A percentile compares a stretch with the other conserved stretches of the same genome.
phyloP scores from a whole-genome alignment of 2,329 filamentous ascomycete species.

The Fusarium compactum region DNA sequence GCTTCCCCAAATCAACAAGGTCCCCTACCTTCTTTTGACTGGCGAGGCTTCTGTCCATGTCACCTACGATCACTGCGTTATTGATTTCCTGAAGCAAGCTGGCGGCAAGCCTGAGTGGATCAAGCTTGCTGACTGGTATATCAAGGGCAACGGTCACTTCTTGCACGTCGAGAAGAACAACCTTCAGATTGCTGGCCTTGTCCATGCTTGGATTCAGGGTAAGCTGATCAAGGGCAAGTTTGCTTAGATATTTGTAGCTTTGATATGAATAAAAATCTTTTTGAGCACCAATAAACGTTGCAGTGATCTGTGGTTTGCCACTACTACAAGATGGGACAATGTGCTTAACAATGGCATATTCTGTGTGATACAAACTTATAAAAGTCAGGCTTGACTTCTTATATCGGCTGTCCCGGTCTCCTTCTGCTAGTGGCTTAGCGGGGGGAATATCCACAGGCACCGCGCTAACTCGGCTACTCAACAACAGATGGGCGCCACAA shows the following conservation, averaged over 20 bases:
- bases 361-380: too few relatives aligned
- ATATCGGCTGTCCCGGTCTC: too few relatives aligned
- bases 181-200: conserved; percentile 26
- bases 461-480: too few relatives aligned
- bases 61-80: conserved; percentile 31
- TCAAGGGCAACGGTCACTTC: conserved; percentile 37
- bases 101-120: conserved; percentile 33
- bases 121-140: conserved; percentile 21
- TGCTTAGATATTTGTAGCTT: neutral
- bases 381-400: too few relatives aligned
- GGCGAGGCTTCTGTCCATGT: conserved; percentile 34
- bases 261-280: neutral
- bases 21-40: conserved; percentile 28
- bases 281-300: neutral
- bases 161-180: conserved; percentile 39
- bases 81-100: conserved; percentile 31
- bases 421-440: too few relatives aligned
- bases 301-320: too few relatives aligned
- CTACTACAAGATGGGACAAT: too few relatives aligned
- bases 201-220: conserved; percentile 16
- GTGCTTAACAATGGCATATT: too few relatives aligned
- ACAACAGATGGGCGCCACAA: too few relatives aligned
- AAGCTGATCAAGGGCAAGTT: neutral
- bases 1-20: conserved; percentile 33
- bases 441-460: too few relatives aligned